Evolutionary conservation across 1,284 basidiomycete species (phyloP), one percentile per base, ranked within the genome.

Genomic region (Ganoderma multipileum): DNA sequence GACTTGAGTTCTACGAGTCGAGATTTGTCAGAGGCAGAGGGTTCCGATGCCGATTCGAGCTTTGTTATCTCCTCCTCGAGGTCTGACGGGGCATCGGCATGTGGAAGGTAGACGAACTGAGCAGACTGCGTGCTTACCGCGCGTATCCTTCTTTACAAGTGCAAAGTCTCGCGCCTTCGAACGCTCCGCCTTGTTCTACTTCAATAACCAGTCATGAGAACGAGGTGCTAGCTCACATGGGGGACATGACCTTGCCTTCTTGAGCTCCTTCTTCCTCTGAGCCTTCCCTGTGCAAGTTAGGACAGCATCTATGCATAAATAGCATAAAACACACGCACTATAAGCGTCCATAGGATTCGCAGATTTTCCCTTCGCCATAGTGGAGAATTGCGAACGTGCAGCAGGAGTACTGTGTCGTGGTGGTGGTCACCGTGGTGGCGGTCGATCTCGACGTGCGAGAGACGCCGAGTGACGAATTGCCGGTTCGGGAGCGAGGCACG

Each of bases 171-270:
- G 88, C 26, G 87, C 81, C 81, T 96, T 94, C 62, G 88, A 82
- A 68, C 95, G 85, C 65, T 87, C 89, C 78, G 91, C 83, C 83
- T 96, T 96, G 84, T 97, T 96, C 95, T 96, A 91, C 88, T 90
- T 78, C 79, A 85, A 47, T 61, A 47, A 71, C 66, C 28, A 30
- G 23, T 54, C 16, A 69, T 65, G 61, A 67, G 61, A 36, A 36
- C 57, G 39, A 69, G 69, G 61, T 64, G 36, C 38, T 12, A 52
- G 23, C 26, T 58, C 26, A 59, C 38, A 50, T 38, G n/a, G 26
- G 28, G 38, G 33, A 41, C 47, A 60, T 58, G 20, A 66, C 69
- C 83, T 73, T 80, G 92, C 95, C 90, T 96, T 96, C 83, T 95
- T 96, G 42, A 96, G 83, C 79, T 97, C 95, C 79, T 94, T 96